Percentiles rank a stretch among this genome's conserved stretches.
phyloP scores from a whole-genome alignment of 352 stramenopile species.

The Phytophthora boehmeriae region DNA sequence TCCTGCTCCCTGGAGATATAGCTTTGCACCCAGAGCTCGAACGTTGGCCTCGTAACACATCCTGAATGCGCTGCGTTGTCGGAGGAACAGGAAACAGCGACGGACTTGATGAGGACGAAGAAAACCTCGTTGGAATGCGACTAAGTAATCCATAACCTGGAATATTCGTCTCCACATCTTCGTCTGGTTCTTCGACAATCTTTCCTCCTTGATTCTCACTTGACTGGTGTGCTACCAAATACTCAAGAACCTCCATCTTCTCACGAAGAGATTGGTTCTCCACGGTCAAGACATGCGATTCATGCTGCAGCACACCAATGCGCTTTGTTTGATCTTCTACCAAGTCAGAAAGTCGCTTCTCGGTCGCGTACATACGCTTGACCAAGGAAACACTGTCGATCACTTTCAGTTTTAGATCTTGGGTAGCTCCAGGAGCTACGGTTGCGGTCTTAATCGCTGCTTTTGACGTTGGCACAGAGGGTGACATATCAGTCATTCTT shows the following conservation, averaged over 20 bases:
- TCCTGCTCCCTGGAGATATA: neutral
- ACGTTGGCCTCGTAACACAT: conserved; percentile 1
- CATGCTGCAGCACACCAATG: conserved; percentile 37
- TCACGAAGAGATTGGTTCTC: conserved; percentile 64
- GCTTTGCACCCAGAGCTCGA: neutral
- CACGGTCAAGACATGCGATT: conserved; percentile 51
- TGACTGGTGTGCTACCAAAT: conserved; percentile 31
- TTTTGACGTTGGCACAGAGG: neutral
- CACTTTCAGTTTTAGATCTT: conserved; percentile 49
- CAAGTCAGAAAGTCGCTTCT: conserved; percentile 42
- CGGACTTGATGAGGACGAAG: conserved; percentile 1
- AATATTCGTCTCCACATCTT: conserved; percentile 30
- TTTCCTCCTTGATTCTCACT: conserved; percentile 13
- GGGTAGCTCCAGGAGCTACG: neutral
- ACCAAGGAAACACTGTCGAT: conserved; percentile 70
- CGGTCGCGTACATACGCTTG: conserved; percentile 55
- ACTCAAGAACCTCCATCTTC: conserved; percentile 67
- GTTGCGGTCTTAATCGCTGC: neutral
- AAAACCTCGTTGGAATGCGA: neutral
- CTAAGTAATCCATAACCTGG: conserved; percentile 42
- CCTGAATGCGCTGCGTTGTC: neutral
- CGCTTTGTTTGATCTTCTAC: conserved; percentile 20
- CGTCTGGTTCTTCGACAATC: neutral
- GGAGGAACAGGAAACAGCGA: neutral
- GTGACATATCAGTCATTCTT: neutral